Base-by-base conservation (phyloP, 495 filamentous ascomycete species). In the Copromyces sp. region DNA sequence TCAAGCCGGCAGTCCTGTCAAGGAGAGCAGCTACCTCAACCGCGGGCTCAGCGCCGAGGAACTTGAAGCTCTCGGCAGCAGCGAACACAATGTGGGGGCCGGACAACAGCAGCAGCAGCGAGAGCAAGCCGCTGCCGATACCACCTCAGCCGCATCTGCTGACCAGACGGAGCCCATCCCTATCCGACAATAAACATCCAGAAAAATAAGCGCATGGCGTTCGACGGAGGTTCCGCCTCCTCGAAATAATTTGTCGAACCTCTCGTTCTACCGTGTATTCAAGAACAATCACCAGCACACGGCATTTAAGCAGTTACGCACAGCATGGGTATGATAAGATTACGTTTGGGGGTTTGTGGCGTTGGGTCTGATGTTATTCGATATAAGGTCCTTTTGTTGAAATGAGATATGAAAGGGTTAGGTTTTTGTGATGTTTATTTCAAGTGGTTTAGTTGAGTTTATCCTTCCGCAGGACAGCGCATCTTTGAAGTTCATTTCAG, bases 11-110 rank as follows among this genome's bases (percentile, higher is more conserved):
- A 94, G 92, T 77, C 94, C 94, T 14, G 86, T 94, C 69, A 97
- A 95, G 82, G 94, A 97, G 85, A 89, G 88, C 75, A 94, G 91
- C 82, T 93, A 90, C 78, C 84, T 96, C 80, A 89, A 94, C 76
- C 88, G 91, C 42, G 90, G 91, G 78, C 90, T 89, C 2, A 94
- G 88, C 78, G 87, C 86, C n/a, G 90, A 92, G 72, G 92, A 94
- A 44, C 75, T 86, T 47, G 88, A 88, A 39, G 76, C 77, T 24
- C 80, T 73, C 32, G 80, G 77, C 9, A 82, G 79, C 80, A 44
- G 20, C 39, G 68, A 16, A 20, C 71, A 11, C 9, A 69, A 73
- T 44, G 69, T 12, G 74, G 61, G 37, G 74, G 47, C 53, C 73
- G 38, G 53, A 65, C 59, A 74, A 32, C 69, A 72, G 65, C 69